These are phyloP conservation scores for Botrytis pseudocinerea DNA, from an alignment of 2,329 filamentous ascomycete genomes.

Conservation along the genomic window DNA sequence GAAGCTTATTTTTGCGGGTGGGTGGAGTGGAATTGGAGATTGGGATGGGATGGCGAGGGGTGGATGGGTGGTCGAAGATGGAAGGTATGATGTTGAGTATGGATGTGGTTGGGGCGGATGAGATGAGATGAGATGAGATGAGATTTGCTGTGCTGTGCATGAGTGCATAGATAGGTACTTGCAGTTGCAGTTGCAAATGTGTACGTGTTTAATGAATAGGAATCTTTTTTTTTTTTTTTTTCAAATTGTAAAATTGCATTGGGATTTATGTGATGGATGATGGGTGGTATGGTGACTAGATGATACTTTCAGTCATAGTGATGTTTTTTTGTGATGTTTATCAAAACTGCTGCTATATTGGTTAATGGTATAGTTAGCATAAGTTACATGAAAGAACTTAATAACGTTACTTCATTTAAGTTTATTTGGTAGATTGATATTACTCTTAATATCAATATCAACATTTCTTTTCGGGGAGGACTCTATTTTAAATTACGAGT, in stretches of 20 bases:
- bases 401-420: too few relatives aligned
- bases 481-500: too few relatives aligned
- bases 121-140: neutral
- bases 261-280: neutral
- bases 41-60: neutral
- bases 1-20: neutral
- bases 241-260: neutral
- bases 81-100: too few relatives aligned
- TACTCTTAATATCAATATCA: too few relatives aligned
- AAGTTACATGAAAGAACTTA: too few relatives aligned
- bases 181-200: neutral
- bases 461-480: too few relatives aligned
- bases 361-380: too few relatives aligned
- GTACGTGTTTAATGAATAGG: neutral
- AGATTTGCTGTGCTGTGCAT: neutral
- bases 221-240: neutral
- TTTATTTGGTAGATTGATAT: too few relatives aligned
- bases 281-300: too few relatives aligned
- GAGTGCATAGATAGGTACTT: neutral
- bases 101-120: neutral
- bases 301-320: too few relatives aligned
- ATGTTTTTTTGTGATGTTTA: too few relatives aligned
- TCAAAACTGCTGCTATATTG: too few relatives aligned
- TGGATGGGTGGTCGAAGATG: neutral
- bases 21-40: neutral